Percentiles rank a stretch among this genome's conserved stretches.
Evolutionary conservation across 495 filamentous ascomycete genomes (phyloP).

Genomic region (Thozetella sp.): DNA sequence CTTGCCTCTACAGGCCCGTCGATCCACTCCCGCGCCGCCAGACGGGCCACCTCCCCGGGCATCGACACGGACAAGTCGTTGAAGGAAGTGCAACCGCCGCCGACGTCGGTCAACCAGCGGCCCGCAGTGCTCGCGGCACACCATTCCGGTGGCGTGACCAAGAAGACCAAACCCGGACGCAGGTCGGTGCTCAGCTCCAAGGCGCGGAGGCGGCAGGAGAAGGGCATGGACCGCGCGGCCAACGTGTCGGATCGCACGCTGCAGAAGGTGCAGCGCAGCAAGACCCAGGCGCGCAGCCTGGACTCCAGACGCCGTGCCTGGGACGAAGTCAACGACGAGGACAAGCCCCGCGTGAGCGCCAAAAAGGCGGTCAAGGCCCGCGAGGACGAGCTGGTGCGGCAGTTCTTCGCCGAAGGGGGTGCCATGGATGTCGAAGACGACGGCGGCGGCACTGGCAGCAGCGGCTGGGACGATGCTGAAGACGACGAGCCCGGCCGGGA

Average conservation of each 20-base stretch:
- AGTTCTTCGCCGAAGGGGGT: constrained; percentile 1
- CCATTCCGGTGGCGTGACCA: constrained; percentile 63
- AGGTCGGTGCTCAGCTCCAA: constrained; percentile 61
- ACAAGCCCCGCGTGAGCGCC: background rate
- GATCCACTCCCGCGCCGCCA: constrained; percentile 71
- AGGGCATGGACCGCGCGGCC: constrained; percentile 74
- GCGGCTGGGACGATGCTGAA: background rate
- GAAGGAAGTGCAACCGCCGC: constrained; percentile 57
- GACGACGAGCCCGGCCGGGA: background rate
- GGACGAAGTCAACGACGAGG: constrained; percentile 60
- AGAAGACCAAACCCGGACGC: constrained; percentile 63
- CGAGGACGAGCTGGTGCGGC: background rate
- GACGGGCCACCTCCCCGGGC: constrained; percentile 70
- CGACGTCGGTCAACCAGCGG: constrained; percentile 47
- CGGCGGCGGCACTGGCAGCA: background rate
- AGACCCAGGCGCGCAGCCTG: constrained; percentile 60
- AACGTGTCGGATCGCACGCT: constrained; percentile 68
- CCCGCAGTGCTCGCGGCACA: constrained; percentile 65
- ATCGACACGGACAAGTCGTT: constrained; percentile 79
- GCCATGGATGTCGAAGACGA: background rate
- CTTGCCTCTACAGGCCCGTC: constrained; percentile 31
- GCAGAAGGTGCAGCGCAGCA: constrained; percentile 69
- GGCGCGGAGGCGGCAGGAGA: constrained; percentile 69
- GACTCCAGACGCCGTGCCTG: constrained; percentile 54
- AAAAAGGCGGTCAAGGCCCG: background rate